Evolutionary conservation across 2,329 filamentous ascomycete species (phyloP).

Genomic region (Pseudocercospora fuligena): DNA sequence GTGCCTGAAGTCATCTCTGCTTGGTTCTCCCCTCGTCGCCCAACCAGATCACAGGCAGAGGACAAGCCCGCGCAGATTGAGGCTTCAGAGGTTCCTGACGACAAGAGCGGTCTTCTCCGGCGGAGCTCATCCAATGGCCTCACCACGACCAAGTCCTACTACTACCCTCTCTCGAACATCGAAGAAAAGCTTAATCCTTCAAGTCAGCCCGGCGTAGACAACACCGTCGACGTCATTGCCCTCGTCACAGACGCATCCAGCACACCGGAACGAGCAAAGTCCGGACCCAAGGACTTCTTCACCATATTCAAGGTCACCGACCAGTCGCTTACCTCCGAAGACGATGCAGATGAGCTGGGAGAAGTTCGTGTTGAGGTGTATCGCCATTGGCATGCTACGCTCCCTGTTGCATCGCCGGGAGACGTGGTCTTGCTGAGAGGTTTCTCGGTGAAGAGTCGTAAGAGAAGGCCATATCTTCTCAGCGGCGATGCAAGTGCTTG

Average conservation of each 20-base stretch:
- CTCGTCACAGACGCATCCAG: slow-evolving; percentile 46
- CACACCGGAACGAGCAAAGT: slow-evolving; percentile 44
- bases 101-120: slow-evolving; percentile 12
- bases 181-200: slow-evolving; percentile 47
- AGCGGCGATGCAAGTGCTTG: slow-evolving; percentile 52
- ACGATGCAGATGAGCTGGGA: neutral
- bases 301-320: slow-evolving; percentile 51
- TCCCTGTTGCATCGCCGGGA: slow-evolving; percentile 48
- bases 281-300: slow-evolving; percentile 50
- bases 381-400: slow-evolving; percentile 47
- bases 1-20: slow-evolving; percentile 42
- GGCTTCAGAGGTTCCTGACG: neutral
- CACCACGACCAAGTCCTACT: slow-evolving; percentile 46
- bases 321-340: slow-evolving; percentile 31
- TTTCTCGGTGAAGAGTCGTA: slow-evolving; percentile 50
- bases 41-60: slow-evolving; percentile 17
- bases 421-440: slow-evolving; percentile 52
- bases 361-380: slow-evolving; percentile 47
- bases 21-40: slow-evolving; percentile 43
- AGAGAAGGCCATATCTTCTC: slow-evolving; percentile 43
- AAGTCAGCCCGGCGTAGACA: slow-evolving; percentile 37
- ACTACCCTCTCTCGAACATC: slow-evolving; percentile 49
- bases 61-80: slow-evolving; percentile 13
- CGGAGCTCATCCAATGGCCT: slow-evolving; percentile 17
- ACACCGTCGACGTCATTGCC: slow-evolving; percentile 51